Evolutionary conservation across 2,329 filamentous ascomycete species (phyloP), one percentile per base, ranked within the genome.

Genomic region (Paecilomyces variotii): DNA sequence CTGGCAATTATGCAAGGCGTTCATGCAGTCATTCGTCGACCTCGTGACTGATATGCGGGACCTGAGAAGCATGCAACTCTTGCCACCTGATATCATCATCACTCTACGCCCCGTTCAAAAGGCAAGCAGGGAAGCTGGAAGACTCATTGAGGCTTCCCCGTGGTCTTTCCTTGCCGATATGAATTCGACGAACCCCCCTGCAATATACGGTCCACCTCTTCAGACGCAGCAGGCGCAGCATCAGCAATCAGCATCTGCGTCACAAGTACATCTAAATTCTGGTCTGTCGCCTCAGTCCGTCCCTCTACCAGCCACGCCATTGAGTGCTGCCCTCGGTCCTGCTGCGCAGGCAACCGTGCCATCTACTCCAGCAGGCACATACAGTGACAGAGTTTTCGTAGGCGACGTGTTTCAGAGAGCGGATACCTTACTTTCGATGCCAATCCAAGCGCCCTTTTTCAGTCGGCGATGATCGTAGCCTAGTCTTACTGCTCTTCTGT

Each of bases 281-380:
- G 51, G 62, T 59, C 61, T 70, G 59, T 72, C 74, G 27, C 81
- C 78, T 11, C 82, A 82, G 53, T 79, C 80, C 25, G 77, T 82
- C 9, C 79, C 83, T 10, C 76, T 91, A 39, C 91, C 92, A 7
- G 91, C 94, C 67, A 97, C 92, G 1, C 92, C 93, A 6, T 83
- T 96, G 61, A 94, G 90, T 66, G 92, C 91, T 14, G 92, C 92
- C 1, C 80, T 97, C 4, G 93, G 92, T 0, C 91, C 92, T 4
- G 92, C 92, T 24, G 90, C 91, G 57, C 91, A 96, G 74, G 91
- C 92, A 0, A 97, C 91, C 0, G 87, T 96, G 10, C 89, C 90
- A 3, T 89, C 83, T 2, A 78, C 77, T 0, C 77, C 76, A 4
- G 76, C 76, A n/a, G 78, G 72, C 64, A 74, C 76, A 11, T 78